Base-by-base conservation (phyloP, 768 basidiomycete genomes). In the Tylopilus plumbeoviolaceoides region DNA sequence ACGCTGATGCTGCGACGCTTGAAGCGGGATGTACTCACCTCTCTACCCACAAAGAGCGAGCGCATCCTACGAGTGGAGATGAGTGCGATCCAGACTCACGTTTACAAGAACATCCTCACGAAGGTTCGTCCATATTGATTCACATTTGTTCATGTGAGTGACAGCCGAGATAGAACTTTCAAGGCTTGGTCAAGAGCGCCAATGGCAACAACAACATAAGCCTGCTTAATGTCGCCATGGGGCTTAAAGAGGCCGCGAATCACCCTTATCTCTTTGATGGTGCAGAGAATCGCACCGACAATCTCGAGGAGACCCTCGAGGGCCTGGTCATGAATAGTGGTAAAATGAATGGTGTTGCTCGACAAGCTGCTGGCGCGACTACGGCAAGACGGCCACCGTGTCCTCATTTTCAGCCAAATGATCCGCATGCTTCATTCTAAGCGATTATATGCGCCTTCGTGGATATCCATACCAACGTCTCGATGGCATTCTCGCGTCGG, bases 351-450 rank as follows among this genome's bases (percentile, higher is more conserved):
- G 88, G 95, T 98, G 45, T 75, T 99, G 30, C 85, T 99, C 50
- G 97, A 99, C 75, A 99, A 99, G 70, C 82, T 99, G 15, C 83
- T 98, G n/a, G 80, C 78, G 21, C 85, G 91, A 17, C 80, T 98
- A 46, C 89, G 89, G 62, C 84, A 82, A 59, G 95, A 98, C 67
- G 90, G 91, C 4, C 97, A 98, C 64, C 89, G 97, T 46, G 97
- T 99, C 23, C 80, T 99, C 61, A 98, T 99, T 62, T 99, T 99
- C 78, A 97, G 94, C 63, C 93, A 98, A 72, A 99, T 99, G 97
- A 95, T 98, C 54, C 85, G 97, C 54, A 91, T 98, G 84, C 79
- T 99, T 42, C 72, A 98, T 99, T 68, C 82, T 99, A 63, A 95
- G 91, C 59, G 97, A 99, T 71, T 98, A 98, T 72, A 93, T 98